Percentiles rank a stretch among this genome's conserved stretches.
Evolutionary conservation across 306 rosid genomes (phyloP).

Genomic region (Cicer arietinum): DNA sequence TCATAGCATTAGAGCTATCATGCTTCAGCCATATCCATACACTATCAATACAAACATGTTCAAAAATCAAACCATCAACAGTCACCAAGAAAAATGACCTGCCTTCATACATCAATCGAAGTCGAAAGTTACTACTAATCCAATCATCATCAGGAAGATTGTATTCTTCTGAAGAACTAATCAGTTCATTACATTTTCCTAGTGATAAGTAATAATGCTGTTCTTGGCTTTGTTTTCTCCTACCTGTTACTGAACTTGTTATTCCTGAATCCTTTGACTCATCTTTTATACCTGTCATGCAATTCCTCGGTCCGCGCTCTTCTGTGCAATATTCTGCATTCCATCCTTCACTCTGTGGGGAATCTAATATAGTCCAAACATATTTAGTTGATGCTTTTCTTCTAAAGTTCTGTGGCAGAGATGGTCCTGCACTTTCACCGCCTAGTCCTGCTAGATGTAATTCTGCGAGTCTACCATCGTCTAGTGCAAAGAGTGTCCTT

Average conservation of each 20-base stretch:
- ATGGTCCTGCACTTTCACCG: conserved; percentile 80
- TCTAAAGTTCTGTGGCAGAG: conserved; percentile 52
- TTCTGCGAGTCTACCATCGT: conserved; percentile 90
- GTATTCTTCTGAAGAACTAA: conserved; percentile 54
- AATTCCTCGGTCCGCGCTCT: conserved; percentile 81
- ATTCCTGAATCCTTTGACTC: conserved; percentile 62
- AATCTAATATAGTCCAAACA: conserved; percentile 82
- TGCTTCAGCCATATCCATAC: conserved; percentile 93
- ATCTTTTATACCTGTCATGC: conserved; percentile 72
- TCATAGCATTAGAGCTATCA: conserved; percentile 71
- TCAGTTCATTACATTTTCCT: conserved; percentile 38
- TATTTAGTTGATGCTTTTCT: conserved; percentile 61
- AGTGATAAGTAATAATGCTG: conserved; percentile 63
- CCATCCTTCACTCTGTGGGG: conserved; percentile 97
- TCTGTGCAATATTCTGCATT: conserved; percentile 89
- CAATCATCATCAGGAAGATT: conserved; percentile 58
- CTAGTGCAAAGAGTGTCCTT: conserved; percentile 66
- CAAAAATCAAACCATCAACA: conserved; percentile 73
- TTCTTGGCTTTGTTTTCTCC: conserved; percentile 70
- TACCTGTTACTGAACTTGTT: conserved; percentile 53
- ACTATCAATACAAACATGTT: conserved; percentile 69
- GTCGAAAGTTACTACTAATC: conserved; percentile 68
- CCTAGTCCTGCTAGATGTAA: conserved; percentile 78
- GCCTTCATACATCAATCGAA: conserved; percentile 76
- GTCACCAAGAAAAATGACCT: conserved; percentile 78